Evolutionary conservation across 495 filamentous ascomycete genomes (phyloP), one percentile per base, ranked within the genome.

Genomic region (Sordaria brevicollis): DNA sequence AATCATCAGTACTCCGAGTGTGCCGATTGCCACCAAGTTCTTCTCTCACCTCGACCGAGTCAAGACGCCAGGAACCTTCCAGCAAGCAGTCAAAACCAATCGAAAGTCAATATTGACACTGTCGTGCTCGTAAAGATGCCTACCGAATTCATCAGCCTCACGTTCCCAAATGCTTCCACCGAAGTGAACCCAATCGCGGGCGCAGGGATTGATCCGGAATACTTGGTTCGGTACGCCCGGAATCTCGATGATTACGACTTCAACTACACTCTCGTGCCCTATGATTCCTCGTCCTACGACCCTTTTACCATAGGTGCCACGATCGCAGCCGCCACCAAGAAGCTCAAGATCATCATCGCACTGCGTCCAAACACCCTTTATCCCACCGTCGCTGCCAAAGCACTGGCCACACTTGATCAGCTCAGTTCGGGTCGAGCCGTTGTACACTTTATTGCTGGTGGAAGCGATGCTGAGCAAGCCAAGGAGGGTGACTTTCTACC

Each of bases 361-460:
- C 80, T 87, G n/a, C 82, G 84, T 0, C 85, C 85, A 15, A 87
- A 87, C 74, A 87, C 85, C 0, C 71, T 86, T 2, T 85, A 85
- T 67, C 85, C 85, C 31, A 87, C 85, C 13, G 84, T 87, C 6
- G 85, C 85, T 2, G 85, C 85, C 65, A 87, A 86, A 71, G 80
- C 83, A n/a, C 80, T 87, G 7, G 83, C 85, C 34, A 87, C 85
- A 1, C 78, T 87, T 0, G 83, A 85, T 68, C 85, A 87, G 72
- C 81, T 87, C 17, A 81, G 81, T 71, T 68, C 66, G 13, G 85
- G 85, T 31, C 83, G 85, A 4, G 84, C 79, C 11, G 85, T 87
- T 2, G 85, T 87, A 65, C 85, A 87, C 70, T 85, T 86, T 69
- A 86, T 87, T 73, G 85, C 85, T 29, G 85, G 85, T 29, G 85